Base-by-base conservation (phyloP, 1,284 basidiomycete genomes). In the Ceraceosorus bombacis region DNA sequence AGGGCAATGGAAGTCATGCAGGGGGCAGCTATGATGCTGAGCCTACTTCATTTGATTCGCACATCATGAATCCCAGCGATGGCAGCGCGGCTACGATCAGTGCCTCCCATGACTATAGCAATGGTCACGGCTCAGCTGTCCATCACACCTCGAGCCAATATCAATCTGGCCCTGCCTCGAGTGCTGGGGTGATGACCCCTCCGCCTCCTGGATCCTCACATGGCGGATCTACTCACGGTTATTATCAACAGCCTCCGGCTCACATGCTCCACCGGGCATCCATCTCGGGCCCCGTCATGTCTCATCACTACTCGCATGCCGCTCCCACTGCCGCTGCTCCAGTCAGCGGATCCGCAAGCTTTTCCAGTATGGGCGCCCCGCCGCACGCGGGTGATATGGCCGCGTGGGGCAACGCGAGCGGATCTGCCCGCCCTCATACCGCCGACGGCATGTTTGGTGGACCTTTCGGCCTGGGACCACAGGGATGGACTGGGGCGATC, bases 371-470 rank as follows among this genome's bases (percentile, higher is more conserved):
- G 57, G 5, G 59, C 58, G 69, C 67, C 17, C 68, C 68, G 13
- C 68, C 68, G 1, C 62, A 61, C 36, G 60, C 71, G 3, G 68
- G 66, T 40, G 68, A 63, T 5, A 50, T 72, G 17, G 67, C 70
- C 6, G 70, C 68, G 1, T 72, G 71, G 71, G 65, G 63, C 41
- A 66, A 67, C n/a, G 61, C 71, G 12, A 60, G 65, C 12, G 71
- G 70, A 3, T 60, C 57, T 2, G 66, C 71, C 13, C 56, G 71
- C n/a, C 71, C 71, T 2, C 71, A 73, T 63, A 73, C 71, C 5
- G 71, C 71, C 10, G 71, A 73, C 50, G 71, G 70, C 41, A 56
- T 73, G 62, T 73, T 72, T 48, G 70, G 65, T n/a, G 43, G 43
- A 10, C 43, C 9, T 10, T 46, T 46, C 43, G 43, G 43, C 43